Conservation (phyloP, 2,329 filamentous ascomycete genomes). For the Exutisphaerella laricina region DNA sequence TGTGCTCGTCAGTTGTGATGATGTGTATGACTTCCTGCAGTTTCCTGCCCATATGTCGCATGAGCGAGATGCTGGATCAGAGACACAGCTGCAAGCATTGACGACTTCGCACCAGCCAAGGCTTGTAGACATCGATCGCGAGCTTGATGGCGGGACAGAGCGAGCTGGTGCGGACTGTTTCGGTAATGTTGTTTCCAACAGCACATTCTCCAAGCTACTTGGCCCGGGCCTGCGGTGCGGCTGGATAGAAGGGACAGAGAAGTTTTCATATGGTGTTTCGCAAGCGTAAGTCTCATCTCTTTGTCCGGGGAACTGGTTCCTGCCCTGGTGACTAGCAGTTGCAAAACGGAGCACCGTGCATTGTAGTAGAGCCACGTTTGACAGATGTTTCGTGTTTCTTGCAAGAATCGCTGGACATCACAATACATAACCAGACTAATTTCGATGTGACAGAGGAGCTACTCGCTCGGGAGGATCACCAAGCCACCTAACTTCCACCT, state of each 20-base stretch:
- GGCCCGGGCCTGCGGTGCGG: conserved; percentile 77
- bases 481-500: conserved; percentile 54
- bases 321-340: no score
- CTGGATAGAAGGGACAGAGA: conserved; percentile 73
- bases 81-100: conserved; percentile 5
- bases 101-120: conserved; percentile 55
- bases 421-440: conserved; percentile 9
- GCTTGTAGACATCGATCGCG: conserved; percentile 70
- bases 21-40: conserved; percentile 90
- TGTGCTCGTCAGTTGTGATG: conserved; percentile 78
- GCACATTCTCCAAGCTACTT: conserved; percentile 81
- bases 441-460: conserved; percentile 39
- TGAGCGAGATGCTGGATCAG: conserved; percentile 9
- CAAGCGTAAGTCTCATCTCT: conserved; percentile 46
- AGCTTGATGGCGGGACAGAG: conserved; percentile 54
- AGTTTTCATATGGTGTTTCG: conserved; percentile 54
- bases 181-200: conserved; percentile 79
- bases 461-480: conserved; percentile 55
- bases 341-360: not conserved
- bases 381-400: conserved; percentile 2
- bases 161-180: conserved; percentile 53
- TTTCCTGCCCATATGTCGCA: conserved; percentile 52
- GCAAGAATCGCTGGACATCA: not conserved
- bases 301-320: not conserved
- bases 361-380: not conserved